Percentiles rank a stretch among this genome's conserved stretches.
phyloP scores from a whole-genome alignment of 495 filamentous ascomycete species.

The Acidiella bohemica region DNA sequence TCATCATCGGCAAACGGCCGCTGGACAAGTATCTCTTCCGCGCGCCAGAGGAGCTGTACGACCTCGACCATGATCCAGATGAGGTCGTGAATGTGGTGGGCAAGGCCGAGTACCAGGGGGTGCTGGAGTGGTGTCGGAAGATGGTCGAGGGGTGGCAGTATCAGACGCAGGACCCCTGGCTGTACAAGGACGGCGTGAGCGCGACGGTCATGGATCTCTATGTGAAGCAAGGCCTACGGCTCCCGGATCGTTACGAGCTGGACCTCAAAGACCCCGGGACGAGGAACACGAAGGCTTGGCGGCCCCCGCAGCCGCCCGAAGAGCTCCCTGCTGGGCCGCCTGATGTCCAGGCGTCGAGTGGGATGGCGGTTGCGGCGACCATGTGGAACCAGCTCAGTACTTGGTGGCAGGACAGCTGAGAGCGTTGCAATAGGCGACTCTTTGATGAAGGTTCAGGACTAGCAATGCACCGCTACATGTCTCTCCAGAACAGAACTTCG shows the following conservation, averaged over 20 bases:
- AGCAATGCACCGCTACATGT: not conserved
- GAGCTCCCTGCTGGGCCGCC: no score
- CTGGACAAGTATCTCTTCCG: conserved; percentile 32
- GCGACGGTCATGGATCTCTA: conserved; percentile 24
- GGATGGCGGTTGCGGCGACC: no score
- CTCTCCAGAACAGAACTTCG: not conserved
- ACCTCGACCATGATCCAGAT: conserved; percentile 31
- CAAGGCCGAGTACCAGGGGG: conserved; percentile 16
- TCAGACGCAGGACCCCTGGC: conserved; percentile 32
- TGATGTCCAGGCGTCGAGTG: no score
- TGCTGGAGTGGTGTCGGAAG: conserved; percentile 22
- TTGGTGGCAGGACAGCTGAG: no score
- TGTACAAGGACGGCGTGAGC: conserved; percentile 31
- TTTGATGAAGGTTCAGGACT: no score
- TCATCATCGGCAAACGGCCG: conserved; percentile 28
- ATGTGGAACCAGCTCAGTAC: no score
- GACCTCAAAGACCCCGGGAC: conserved; percentile 24
- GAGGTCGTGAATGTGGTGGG: conserved; percentile 30
- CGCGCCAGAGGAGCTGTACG: conserved; percentile 33
- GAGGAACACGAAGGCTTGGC: not conserved
- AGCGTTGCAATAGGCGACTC: no score
- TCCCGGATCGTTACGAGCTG: conserved; percentile 34
- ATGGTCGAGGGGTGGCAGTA: conserved; percentile 31
- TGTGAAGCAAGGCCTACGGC: conserved; percentile 24
- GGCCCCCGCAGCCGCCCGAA: not conserved